Evolutionary conservation across 2,329 filamentous ascomycete species (phyloP).

Genomic region (Fusarium austroafricanum): DNA sequence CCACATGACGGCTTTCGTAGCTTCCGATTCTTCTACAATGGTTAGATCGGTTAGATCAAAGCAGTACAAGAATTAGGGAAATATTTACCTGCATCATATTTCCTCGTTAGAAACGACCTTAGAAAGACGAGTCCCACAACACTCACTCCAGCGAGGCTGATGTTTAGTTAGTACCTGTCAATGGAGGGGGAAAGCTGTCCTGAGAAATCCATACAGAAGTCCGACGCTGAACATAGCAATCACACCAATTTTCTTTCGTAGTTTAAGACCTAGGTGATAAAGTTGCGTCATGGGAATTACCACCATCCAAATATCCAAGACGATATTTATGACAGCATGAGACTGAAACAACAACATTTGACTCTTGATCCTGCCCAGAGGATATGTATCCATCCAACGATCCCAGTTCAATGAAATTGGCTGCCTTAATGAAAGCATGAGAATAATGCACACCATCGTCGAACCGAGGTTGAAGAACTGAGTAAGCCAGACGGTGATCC

Average conservation of each 20-base stretch:
- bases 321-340: background rate
- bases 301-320: background rate
- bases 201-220: background rate
- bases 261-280: background rate
- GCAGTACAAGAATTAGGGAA: no score
- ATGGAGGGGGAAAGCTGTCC: fast-evolving
- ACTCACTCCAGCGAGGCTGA: background rate
- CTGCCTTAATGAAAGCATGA: background rate
- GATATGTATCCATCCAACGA: fast-evolving
- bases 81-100: background rate
- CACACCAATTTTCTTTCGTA: background rate
- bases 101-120: background rate
- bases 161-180: no score
- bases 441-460: fast-evolving
- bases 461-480: background rate
- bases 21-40: no score
- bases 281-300: background rate
- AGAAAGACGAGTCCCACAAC: background rate
- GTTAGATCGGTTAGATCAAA: background rate
- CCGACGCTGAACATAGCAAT: slow-evolving; percentile 3
- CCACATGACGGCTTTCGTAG: background rate
- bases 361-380: fast-evolving
- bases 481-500: background rate
- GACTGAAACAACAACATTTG: background rate
- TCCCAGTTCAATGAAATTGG: background rate